A percentile compares a stretch with the other conserved stretches of the same genome.
Evolutionary conservation across 192 early-diverging fungal genomes (phyloP).

Genomic region (Backusella australiensis): DNA sequence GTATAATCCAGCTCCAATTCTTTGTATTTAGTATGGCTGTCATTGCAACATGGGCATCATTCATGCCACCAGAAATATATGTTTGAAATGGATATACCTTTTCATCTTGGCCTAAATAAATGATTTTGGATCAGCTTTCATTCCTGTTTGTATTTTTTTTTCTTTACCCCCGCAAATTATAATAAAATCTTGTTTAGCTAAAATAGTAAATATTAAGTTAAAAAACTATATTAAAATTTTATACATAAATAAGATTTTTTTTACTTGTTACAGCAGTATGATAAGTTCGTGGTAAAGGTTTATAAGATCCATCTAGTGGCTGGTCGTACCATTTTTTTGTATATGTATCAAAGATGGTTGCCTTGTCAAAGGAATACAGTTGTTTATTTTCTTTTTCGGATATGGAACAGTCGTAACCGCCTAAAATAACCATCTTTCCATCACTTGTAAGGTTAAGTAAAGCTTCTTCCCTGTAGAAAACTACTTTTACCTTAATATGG

Average conservation of each 20-base stretch:
- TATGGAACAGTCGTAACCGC: constrained; percentile 15
- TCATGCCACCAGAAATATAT: constrained; percentile 15
- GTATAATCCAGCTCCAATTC: constrained; percentile 9
- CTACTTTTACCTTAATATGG: constrained; percentile 10
- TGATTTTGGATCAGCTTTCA: neutral
- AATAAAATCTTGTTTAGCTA: neutral
- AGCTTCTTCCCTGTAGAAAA: no score
- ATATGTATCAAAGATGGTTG: constrained; percentile 4
- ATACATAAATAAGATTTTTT: neutral
- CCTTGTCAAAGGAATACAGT: neutral
- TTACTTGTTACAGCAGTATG: constrained; percentile 21
- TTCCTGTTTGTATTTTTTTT: neutral
- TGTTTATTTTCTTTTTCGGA: neutral
- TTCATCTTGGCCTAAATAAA: constrained; percentile 9
- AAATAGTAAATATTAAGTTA: neutral
- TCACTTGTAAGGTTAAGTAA: neutral
- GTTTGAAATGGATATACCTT: constrained; percentile 11
- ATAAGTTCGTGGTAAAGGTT: constrained; percentile 6
- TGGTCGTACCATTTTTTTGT: constrained; percentile 6
- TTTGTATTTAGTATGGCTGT: constrained; percentile 12
- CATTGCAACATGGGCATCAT: constrained; percentile 10
- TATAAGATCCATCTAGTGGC: neutral
- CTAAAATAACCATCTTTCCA: constrained; percentile 14
- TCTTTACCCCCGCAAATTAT: neutral
- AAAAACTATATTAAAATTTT: neutral